Evolutionary conservation across 805 yeast genomes (phyloP).

Genomic region (Candida nemodendra): DNA sequence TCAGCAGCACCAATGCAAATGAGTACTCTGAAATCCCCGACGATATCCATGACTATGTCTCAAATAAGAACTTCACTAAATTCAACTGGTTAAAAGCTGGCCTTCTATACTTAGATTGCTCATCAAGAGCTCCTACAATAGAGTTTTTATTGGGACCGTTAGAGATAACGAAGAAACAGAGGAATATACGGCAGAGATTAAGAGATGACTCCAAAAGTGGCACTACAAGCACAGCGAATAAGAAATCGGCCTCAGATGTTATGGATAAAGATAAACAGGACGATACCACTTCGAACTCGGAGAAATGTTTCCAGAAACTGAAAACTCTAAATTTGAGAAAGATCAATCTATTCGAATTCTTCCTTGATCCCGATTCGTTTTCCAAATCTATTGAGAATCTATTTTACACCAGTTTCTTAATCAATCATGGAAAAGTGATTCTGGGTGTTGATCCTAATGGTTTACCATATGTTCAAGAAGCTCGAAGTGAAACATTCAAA

Average conservation of each 20-base stretch:
- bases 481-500: slow-evolving; percentile 22
- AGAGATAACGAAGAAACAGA: slow-evolving; percentile 53
- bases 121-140: slow-evolving; percentile 46
- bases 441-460: slow-evolving; percentile 52
- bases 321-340: slow-evolving; percentile 35
- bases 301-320: slow-evolving; percentile 41
- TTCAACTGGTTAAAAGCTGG: slow-evolving; percentile 66
- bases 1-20: slow-evolving; percentile 26
- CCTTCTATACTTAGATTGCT: slow-evolving; percentile 43
- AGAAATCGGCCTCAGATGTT: slow-evolving; percentile 51
- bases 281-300: slow-evolving; percentile 62
- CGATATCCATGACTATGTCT: slow-evolving; percentile 22
- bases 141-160: slow-evolving; percentile 75
- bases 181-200: slow-evolving; percentile 33
- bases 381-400: slow-evolving; percentile 80
- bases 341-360: slow-evolving; percentile 61
- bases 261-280: slow-evolving; percentile 48
- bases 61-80: slow-evolving; percentile 23
- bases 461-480: slow-evolving; percentile 32
- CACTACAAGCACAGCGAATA: slow-evolving; percentile 50
- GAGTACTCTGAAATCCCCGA: slow-evolving; percentile 17
- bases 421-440: slow-evolving; percentile 65
- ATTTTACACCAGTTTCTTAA: slow-evolving; percentile 77
- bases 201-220: slow-evolving; percentile 43
- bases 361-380: slow-evolving; percentile 75